Conservation (phyloP, 345 rosid species). For the Turritis glabra region DNA sequence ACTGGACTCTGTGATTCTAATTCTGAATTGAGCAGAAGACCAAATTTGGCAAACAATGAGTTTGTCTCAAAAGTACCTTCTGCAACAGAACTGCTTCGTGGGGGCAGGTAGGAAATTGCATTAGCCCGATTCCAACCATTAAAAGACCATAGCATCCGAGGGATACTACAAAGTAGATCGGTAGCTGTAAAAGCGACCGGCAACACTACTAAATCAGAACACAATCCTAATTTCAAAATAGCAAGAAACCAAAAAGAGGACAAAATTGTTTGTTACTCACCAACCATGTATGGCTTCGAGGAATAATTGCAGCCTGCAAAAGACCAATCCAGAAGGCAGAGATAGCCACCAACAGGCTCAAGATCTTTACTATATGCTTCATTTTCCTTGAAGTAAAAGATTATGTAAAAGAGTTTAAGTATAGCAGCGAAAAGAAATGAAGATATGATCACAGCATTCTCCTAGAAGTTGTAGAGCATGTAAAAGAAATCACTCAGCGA, state of each 20-base stretch:
- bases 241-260: background rate
- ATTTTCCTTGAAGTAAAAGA: constrained; percentile 24
- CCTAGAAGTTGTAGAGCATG: background rate
- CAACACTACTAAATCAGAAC: background rate
- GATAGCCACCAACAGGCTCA: constrained; percentile 49
- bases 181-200: constrained; percentile 42
- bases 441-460: background rate
- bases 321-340: constrained; percentile 60
- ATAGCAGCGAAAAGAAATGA: background rate
- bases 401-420: background rate
- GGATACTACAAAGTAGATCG: constrained; percentile 64
- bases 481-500: background rate
- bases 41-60: background rate
- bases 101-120: constrained; percentile 79
- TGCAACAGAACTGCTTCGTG: constrained; percentile 67
- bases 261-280: constrained; percentile 33
- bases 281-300: constrained; percentile 55
- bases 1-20: background rate
- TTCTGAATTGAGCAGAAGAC: background rate
- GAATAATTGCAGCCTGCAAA: constrained; percentile 55
- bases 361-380: constrained; percentile 65
- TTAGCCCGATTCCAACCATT: constrained; percentile 72
- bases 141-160: constrained; percentile 80
- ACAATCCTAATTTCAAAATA: background rate
- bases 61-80: constrained; percentile 40